Base-by-base conservation (phyloP, 305 asterid genomes). In the Coffea humblotiana region DNA sequence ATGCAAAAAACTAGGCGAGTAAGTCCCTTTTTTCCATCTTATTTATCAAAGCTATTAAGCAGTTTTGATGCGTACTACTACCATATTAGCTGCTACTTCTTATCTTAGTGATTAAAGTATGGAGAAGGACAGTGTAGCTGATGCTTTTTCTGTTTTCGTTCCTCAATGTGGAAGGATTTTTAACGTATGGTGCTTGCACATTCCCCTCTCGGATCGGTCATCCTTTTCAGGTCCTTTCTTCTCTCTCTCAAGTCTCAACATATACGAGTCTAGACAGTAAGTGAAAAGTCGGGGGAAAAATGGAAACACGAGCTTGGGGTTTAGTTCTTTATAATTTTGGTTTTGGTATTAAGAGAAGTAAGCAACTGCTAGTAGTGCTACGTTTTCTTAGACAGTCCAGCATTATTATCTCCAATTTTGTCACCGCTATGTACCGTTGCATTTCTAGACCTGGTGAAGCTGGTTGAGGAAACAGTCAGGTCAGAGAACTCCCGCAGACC, bases 111-210 rank as follows among this genome's bases (percentile, higher is more conserved):
- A 37, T 37, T 37, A 37, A 37, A 37, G 0, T 37, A 37, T 37
- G 43, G 43, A 37, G 43, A 4, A 3, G 43, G 43, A 37, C 43
- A 37, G 47, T 54, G 58, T 51, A 19, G 40, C 65, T 69, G 71
- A 68, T 77, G 75, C 72, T 68, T 60, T 23, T 23, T 61, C 60
- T 21, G 8, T 56, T 37, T 5, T 37, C 43, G 43, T 37, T 37
- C 43, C 43, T 37, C 43, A 37, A n/a, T 14, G 72, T 52, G 84
- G 79, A 81, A 94, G 98, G 93, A 83, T 88, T 35, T 94, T 94
- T 77, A 89, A 92, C 61, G 83, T 90, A 83, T 90, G 97, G 97
- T 92, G 97, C 89, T 78, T 94, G 88, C 98, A 94, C 90, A 84
- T 91, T 79, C 98, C 98, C 78, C 75, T 92, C 45, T 48, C 83